Evolutionary conservation across 106 monocot species (phyloP).

Genomic region (Amphibolis antarctica): DNA sequence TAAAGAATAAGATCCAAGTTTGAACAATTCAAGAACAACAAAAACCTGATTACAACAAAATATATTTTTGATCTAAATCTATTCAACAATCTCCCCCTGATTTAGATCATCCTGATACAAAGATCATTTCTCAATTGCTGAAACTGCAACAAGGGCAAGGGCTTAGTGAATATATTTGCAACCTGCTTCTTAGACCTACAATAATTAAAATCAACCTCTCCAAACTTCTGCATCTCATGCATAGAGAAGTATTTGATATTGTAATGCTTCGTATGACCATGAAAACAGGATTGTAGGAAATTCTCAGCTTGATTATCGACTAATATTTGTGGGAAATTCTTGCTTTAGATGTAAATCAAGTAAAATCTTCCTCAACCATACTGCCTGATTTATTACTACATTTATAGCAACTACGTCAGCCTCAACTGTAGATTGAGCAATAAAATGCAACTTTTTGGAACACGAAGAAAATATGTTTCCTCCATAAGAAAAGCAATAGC

Average conservation of each 20-base stretch:
- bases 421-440: too few relatives aligned
- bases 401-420: not conserved
- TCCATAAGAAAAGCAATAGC: too few relatives aligned
- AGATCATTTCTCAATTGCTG: too few relatives aligned
- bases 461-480: too few relatives aligned
- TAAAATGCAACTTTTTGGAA: too few relatives aligned
- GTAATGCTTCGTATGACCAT: not conserved
- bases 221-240: not conserved
- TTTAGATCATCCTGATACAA: too few relatives aligned
- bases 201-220: not conserved
- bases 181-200: not conserved
- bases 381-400: not conserved
- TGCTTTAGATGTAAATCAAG: not conserved
- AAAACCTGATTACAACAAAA: too few relatives aligned
- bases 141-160: not conserved
- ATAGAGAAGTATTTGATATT: not conserved
- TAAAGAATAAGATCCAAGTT: too few relatives aligned
- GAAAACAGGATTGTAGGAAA: not conserved
- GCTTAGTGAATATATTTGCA: not conserved
- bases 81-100: too few relatives aligned
- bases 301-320: not conserved
- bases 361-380: not conserved
- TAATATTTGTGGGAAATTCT: not conserved
- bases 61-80: too few relatives aligned
- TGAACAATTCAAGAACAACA: too few relatives aligned